These are phyloP conservation scores for Ceratobasidium sp. DNA, from an alignment of 1,284 basidiomycete genomes.

Conservation along the genomic window DNA sequence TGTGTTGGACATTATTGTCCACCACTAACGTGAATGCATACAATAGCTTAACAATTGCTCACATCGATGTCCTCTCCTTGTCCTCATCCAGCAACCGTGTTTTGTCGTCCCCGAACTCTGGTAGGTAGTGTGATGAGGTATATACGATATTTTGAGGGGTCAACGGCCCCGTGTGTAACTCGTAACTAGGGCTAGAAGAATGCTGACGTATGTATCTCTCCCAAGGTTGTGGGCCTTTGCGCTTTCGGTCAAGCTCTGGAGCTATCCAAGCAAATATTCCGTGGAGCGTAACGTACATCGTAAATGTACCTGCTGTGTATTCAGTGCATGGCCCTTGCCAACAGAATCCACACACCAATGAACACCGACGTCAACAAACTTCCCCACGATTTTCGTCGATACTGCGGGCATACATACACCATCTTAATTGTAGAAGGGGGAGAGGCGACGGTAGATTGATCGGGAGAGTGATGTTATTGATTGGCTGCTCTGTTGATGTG, in stretches of 20 bases:
- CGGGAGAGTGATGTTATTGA: conserved; percentile 13
- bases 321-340: not conserved
- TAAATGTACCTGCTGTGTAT: not conserved
- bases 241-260: not conserved
- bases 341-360: not conserved
- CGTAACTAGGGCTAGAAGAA: not conserved
- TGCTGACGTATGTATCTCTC: not conserved
- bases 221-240: conserved; percentile 11
- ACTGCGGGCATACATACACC: not conserved
- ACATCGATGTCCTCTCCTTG: not conserved
- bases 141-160: not conserved
- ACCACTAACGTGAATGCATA: too few relatives aligned
- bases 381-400: conserved; percentile 4
- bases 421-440: not conserved
- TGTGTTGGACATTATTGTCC: too few relatives aligned
- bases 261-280: conserved; percentile 5
- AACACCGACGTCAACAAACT: not conserved
- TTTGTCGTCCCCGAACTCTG: not conserved
- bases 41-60: too few relatives aligned
- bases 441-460: not conserved
- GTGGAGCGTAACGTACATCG: conserved; percentile 6
- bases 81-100: not conserved
- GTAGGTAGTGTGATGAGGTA: not conserved
- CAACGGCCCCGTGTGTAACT: too few relatives aligned
- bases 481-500: not conserved